Conservation (phyloP, 148 eudicot genomes). For the Nepenthes gracilis region DNA sequence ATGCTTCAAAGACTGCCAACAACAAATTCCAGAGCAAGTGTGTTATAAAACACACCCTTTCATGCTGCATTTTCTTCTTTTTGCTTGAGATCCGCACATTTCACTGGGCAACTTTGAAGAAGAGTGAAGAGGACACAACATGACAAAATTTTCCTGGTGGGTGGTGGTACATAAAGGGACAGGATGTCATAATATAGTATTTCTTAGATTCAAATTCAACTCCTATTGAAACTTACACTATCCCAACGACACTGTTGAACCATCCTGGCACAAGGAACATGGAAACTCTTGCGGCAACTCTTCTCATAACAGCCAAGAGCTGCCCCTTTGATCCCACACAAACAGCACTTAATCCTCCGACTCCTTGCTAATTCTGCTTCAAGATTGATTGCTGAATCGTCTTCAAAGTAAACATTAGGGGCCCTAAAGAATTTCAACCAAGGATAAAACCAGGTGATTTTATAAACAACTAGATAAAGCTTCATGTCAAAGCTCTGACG, state of each 20-base stretch:
- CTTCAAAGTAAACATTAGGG: conserved; percentile 79
- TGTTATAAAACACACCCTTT: conserved; percentile 31
- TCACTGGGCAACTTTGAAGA: conserved; percentile 68
- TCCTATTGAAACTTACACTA: conserved; percentile 29
- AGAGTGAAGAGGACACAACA: conserved; percentile 81
- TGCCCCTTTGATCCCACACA: conserved; percentile 84
- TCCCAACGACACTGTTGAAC: conserved; percentile 86
- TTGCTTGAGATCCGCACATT: conserved; percentile 20
- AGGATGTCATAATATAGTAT: background rate
- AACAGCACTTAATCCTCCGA: conserved; percentile 73
- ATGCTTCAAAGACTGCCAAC: background rate
- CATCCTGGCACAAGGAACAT: conserved; percentile 79
- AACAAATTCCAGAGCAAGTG: background rate
- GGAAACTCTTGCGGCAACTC: conserved; percentile 86
- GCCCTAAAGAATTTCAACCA: conserved; percentile 47
- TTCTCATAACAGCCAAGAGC: conserved; percentile 92
- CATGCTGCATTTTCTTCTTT: conserved; percentile 21
- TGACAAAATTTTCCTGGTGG: conserved; percentile 81
- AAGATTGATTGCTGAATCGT: conserved; percentile 51
- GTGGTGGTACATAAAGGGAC: conserved; percentile 7
- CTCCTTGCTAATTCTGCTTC: conserved; percentile 64
- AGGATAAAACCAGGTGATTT: background rate
- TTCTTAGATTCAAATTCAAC: background rate
- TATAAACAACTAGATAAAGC: background rate
- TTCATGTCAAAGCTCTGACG: background rate